A percentile compares a stretch with the other conserved stretches of the same genome.
Conservation (phyloP, 192 early-diverging fungal species). For the Dissophora ornata region DNA sequence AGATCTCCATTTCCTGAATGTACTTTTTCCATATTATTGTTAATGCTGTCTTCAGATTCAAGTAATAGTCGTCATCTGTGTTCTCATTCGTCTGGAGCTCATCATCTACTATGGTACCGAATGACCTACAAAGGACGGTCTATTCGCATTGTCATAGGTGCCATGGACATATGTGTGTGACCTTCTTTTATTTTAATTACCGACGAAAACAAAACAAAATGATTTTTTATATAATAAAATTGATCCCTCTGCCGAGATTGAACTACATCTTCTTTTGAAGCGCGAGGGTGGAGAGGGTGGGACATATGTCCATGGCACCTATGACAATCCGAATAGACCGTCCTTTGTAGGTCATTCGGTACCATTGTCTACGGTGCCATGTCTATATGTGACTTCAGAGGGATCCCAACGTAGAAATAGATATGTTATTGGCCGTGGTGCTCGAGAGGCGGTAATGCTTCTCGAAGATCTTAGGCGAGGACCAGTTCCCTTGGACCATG, state of each 20-base stretch:
- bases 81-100: too few species aligned
- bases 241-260: too few species aligned
- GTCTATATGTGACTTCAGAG: too few species aligned
- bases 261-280: too few species aligned
- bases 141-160: slow-evolving; percentile 8
- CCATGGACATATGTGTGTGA: slow-evolving; percentile 6
- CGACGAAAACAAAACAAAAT: too few species aligned
- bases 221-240: too few species aligned
- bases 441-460: slow-evolving; percentile 18
- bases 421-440: background rate
- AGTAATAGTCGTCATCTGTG: background rate
- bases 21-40: background rate
- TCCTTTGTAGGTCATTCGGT: slow-evolving; percentile 3
- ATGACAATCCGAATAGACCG: slow-evolving; percentile 4
- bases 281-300: slow-evolving; percentile 1
- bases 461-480: slow-evolving; percentile 20
- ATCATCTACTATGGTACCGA: background rate
- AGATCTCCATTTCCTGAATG: background rate
- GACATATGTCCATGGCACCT: slow-evolving; percentile 8
- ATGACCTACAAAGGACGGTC: slow-evolving; percentile 5
- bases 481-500: slow-evolving; percentile 29
- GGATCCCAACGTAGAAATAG: too few species aligned
- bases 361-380: background rate
- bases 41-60: background rate
- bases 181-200: too few species aligned